These are phyloP conservation scores for Beauveria scarabaeidicola DNA, from an alignment of 2,329 filamentous ascomycete species.

Conservation along the genomic window DNA sequence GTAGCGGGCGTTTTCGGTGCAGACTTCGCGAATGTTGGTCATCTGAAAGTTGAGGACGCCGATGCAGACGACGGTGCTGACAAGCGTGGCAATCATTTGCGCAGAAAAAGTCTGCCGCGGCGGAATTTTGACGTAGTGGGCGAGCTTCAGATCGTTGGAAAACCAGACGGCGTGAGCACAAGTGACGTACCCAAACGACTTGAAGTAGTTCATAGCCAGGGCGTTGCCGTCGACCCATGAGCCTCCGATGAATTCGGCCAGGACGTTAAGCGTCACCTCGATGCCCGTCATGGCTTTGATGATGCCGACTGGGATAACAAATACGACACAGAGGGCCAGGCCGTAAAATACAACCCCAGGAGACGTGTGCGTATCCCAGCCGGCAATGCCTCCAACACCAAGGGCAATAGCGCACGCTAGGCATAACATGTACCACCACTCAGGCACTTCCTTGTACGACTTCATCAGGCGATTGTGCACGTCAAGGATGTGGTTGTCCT, in stretches of 20 bases:
- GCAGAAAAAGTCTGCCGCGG: slow-evolving; percentile 51
- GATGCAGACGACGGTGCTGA: slow-evolving; percentile 43
- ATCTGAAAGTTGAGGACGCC: slow-evolving; percentile 43
- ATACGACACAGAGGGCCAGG: slow-evolving; percentile 39
- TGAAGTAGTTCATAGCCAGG: slow-evolving; percentile 47
- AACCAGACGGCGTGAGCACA: slow-evolving; percentile 45
- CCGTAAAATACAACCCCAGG: slow-evolving; percentile 44
- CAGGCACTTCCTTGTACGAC: slow-evolving; percentile 38
- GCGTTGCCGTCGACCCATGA: slow-evolving; percentile 41
- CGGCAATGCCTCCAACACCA: slow-evolving; percentile 38
- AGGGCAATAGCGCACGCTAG: slow-evolving; percentile 36
- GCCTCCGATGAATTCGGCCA: slow-evolving; percentile 47
- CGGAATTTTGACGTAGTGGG: slow-evolving; percentile 52
- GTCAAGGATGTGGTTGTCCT: slow-evolving; percentile 32
- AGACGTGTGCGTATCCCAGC: slow-evolving; percentile 42
- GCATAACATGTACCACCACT: slow-evolving; percentile 44
- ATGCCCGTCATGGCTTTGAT: slow-evolving; percentile 46
- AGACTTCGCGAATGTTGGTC: slow-evolving; percentile 39
- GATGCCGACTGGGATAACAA: slow-evolving; percentile 44
- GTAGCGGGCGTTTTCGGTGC: slow-evolving; percentile 37
- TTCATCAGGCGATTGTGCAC: slow-evolving; percentile 42
- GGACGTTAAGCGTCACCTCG: slow-evolving; percentile 43
- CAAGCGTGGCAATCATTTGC: slow-evolving; percentile 49
- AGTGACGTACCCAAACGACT: slow-evolving; percentile 42
- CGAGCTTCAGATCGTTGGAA: slow-evolving; percentile 39